Percentiles rank a stretch among this genome's conserved stretches.
phyloP scores from a whole-genome alignment of 2,329 filamentous ascomycete species.

The Alternaria viburni region DNA sequence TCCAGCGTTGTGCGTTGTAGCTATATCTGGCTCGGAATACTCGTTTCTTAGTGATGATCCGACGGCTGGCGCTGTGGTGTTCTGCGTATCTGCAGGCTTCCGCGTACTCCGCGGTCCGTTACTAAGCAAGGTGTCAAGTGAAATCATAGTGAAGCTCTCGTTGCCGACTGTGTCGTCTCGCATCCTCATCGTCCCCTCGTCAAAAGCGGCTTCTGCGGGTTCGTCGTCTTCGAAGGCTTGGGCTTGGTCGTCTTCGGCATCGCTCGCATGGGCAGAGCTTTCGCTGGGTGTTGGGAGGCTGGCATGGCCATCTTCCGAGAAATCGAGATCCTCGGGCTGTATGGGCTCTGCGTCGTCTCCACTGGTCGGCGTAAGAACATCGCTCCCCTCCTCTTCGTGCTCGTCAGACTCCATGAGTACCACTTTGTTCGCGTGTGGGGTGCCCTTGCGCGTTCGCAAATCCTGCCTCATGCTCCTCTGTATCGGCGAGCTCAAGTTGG shows the following conservation, averaged over 20 bases:
- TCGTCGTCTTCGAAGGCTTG: conserved; percentile 19
- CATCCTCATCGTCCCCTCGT: conserved; percentile 42
- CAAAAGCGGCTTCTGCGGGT: conserved; percentile 34
- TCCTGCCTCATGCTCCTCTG: conserved; percentile 20
- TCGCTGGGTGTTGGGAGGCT: conserved; percentile 8
- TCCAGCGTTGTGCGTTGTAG: not conserved
- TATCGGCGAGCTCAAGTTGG: conserved; percentile 16
- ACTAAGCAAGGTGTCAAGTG: conserved; percentile 54
- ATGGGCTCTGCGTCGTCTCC: conserved; percentile 21
- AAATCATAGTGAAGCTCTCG: conserved; percentile 60
- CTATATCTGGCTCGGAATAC: conserved; percentile 13
- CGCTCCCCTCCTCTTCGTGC: conserved; percentile 28
- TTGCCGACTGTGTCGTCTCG: conserved; percentile 55
- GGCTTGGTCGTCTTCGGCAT: not conserved
- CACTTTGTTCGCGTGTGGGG: conserved; percentile 33
- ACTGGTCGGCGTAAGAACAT: conserved; percentile 33
- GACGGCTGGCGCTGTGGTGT: conserved; percentile 6
- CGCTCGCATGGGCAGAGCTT: conserved; percentile 4
- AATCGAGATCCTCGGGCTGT: not conserved
- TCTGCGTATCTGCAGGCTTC: conserved; percentile 13
- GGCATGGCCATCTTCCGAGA: not conserved
- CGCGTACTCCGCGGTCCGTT: conserved; percentile 34
- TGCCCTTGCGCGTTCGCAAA: conserved; percentile 34
- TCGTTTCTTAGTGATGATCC: conserved; percentile 21
- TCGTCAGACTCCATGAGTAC: conserved; percentile 26